Conservation (phyloP, 2,329 filamentous ascomycete genomes). For the Microcera coccophila region DNA sequence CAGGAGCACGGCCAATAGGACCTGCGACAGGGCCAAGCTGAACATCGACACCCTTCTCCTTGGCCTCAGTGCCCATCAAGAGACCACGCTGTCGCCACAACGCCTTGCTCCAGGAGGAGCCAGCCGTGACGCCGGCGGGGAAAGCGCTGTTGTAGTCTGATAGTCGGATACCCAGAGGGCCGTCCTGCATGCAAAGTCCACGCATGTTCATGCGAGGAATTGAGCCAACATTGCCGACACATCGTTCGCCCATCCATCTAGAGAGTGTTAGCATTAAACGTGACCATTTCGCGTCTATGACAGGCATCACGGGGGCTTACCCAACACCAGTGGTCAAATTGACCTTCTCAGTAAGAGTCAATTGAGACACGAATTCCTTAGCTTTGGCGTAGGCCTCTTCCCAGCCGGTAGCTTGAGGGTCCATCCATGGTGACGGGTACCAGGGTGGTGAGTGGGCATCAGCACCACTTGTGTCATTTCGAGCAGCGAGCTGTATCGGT, state of each 20-base stretch:
- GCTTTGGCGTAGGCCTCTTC: constrained; percentile 71
- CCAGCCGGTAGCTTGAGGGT: constrained; percentile 69
- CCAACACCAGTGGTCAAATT: constrained; percentile 90
- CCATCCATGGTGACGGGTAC: constrained; percentile 87
- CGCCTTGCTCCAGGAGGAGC: constrained; percentile 74
- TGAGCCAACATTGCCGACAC: constrained; percentile 72
- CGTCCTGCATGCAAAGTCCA: constrained; percentile 81
- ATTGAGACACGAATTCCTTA: constrained; percentile 71
- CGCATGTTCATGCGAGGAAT: constrained; percentile 67
- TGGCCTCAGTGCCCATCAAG: constrained; percentile 58
- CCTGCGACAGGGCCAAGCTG: constrained; percentile 53
- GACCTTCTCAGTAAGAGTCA: constrained; percentile 86
- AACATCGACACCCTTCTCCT: constrained; percentile 72
- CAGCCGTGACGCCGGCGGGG: constrained; percentile 71
- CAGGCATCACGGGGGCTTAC: constrained; percentile 42
- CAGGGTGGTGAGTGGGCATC: constrained; percentile 52
- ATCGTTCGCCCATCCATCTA: constrained; percentile 57
- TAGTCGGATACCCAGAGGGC: constrained; percentile 73
- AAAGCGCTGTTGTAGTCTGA: constrained; percentile 80
- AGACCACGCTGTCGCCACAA: constrained; percentile 56
- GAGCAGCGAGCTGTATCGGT: constrained; percentile 16
- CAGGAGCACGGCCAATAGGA: constrained; percentile 44
- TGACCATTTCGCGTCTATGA: neutral
- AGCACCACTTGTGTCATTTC: constrained; percentile 6
- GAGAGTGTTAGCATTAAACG: neutral